Conservation (phyloP, 495 filamentous ascomycete genomes). For the Staphylotrichum longicolle region DNA sequence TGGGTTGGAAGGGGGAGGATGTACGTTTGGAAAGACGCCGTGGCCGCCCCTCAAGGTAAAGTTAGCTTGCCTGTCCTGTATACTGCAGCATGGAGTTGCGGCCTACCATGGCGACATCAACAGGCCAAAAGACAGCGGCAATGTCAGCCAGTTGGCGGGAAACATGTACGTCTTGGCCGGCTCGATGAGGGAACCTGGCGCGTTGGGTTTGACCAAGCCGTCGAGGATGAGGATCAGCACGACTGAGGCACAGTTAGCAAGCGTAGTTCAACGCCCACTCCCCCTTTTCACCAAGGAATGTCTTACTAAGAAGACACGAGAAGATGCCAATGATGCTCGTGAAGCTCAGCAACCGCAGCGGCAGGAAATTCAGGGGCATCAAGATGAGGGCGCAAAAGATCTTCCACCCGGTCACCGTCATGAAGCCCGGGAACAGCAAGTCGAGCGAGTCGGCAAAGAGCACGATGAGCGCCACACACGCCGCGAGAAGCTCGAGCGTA, state of each 20-base stretch:
- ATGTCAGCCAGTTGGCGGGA: constrained; percentile 79
- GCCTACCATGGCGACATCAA: constrained; percentile 85
- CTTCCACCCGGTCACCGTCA: constrained; percentile 78
- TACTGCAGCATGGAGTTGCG: too few species aligned
- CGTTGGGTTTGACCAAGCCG: constrained; percentile 74
- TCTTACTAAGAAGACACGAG: constrained; percentile 80
- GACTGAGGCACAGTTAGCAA: constrained; percentile 52
- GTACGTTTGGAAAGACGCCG: constrained; percentile 81
- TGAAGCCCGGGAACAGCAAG: constrained; percentile 66
- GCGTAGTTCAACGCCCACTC: too few species aligned
- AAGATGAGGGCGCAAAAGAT: constrained; percentile 77
- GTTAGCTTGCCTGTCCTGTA: not conserved
- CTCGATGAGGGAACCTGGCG: constrained; percentile 78
- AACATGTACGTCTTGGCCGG: constrained; percentile 79
- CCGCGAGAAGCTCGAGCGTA: constrained; percentile 80
- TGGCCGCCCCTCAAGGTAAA: constrained; percentile 64
- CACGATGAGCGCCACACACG: constrained; percentile 87
- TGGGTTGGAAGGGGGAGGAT: constrained; percentile 2
- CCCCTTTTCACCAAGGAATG: too few species aligned
- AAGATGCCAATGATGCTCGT: constrained; percentile 89
- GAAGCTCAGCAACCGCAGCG: constrained; percentile 79
- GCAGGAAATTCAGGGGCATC: constrained; percentile 81
- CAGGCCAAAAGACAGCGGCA: constrained; percentile 92
- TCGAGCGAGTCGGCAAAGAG: constrained; percentile 90
- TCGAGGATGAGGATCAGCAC: constrained; percentile 77